These are phyloP conservation scores for Ensete glaucum DNA, from an alignment of 176 grass and related monocot species.

Conservation along the genomic window DNA sequence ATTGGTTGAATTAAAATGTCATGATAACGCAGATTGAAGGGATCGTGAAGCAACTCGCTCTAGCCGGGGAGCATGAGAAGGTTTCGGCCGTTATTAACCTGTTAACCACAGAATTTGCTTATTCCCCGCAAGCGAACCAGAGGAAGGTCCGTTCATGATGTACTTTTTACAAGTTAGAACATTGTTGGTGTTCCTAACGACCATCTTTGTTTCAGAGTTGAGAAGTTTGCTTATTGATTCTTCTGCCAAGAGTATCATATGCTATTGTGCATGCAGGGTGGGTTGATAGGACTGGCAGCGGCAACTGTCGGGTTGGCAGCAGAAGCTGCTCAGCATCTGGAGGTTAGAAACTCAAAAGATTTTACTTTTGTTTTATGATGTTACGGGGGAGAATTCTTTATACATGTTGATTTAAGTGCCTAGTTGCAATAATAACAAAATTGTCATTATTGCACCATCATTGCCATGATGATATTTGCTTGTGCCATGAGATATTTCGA, in stretches of 20 bases:
- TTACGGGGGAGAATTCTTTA: too few species aligned
- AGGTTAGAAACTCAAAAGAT: slow-evolving; percentile 32
- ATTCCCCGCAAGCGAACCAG: slow-evolving; percentile 72
- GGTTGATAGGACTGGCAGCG: slow-evolving; percentile 88
- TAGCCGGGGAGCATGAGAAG: slow-evolving; percentile 78
- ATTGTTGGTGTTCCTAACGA: not conserved
- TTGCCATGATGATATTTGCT: too few species aligned
- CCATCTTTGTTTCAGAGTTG: not conserved
- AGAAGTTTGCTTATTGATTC: not conserved
- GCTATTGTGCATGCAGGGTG: slow-evolving; percentile 60
- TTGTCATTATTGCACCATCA: too few species aligned
- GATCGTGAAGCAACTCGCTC: slow-evolving; percentile 72
- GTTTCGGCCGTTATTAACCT: slow-evolving; percentile 60
- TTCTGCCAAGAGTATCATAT: not conserved
- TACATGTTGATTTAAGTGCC: too few species aligned
- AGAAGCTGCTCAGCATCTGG: slow-evolving; percentile 81
- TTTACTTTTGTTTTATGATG: not conserved
- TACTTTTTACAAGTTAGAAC: not conserved
- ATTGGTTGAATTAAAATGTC: not conserved
- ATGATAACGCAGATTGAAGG: slow-evolving; percentile 59
- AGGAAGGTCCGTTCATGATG: slow-evolving; percentile 57
- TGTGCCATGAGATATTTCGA: too few species aligned
- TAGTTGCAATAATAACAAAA: too few species aligned
- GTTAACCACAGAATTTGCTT: slow-evolving; percentile 56
- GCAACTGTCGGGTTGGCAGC: slow-evolving; percentile 82